phyloP scores from a whole-genome alignment of 2,329 filamentous ascomycete genomes.

The Trichothecium roseum region DNA sequence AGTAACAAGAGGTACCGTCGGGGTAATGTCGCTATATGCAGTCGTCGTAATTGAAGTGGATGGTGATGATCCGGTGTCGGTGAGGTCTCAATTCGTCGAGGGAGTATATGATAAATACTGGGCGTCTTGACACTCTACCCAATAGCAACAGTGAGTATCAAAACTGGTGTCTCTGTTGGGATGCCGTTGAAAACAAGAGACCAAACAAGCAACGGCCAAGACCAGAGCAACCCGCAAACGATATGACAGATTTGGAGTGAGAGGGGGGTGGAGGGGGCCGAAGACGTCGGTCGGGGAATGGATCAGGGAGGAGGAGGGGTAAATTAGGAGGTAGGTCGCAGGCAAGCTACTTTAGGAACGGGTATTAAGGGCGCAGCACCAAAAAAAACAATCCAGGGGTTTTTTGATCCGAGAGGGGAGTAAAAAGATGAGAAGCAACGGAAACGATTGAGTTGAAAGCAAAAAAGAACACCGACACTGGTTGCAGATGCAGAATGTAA shows the following conservation, averaged over 20 bases:
- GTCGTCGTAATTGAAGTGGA: background rate
- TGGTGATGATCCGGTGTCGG: background rate
- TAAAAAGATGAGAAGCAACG: background rate
- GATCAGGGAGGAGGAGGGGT: background rate
- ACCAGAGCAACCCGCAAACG: background rate
- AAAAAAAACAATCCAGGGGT: conserved; percentile 1
- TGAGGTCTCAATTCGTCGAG: too few relatives aligned
- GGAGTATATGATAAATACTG: too few relatives aligned
- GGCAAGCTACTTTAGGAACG: background rate
- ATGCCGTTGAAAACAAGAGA: conserved; percentile 3
- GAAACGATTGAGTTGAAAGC: background rate
- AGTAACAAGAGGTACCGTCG: conserved; percentile 1
- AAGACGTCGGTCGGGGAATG: background rate
- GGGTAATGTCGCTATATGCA: conserved; percentile 1
- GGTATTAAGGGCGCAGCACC: too few relatives aligned
- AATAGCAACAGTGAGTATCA: too few relatives aligned
- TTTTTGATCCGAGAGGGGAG: background rate
- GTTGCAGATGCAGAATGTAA: conserved; percentile 2
- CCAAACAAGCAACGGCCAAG: background rate
- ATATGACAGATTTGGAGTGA: conserved; percentile 1
- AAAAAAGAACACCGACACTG: background rate
- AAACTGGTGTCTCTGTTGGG: background rate
- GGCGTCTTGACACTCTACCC: too few relatives aligned
- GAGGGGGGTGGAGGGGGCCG: conserved; percentile 2
- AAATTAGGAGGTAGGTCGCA: background rate